Base-by-base conservation (phyloP, 768 basidiomycete genomes). In the Coprinopsis strossmayeri region DNA sequence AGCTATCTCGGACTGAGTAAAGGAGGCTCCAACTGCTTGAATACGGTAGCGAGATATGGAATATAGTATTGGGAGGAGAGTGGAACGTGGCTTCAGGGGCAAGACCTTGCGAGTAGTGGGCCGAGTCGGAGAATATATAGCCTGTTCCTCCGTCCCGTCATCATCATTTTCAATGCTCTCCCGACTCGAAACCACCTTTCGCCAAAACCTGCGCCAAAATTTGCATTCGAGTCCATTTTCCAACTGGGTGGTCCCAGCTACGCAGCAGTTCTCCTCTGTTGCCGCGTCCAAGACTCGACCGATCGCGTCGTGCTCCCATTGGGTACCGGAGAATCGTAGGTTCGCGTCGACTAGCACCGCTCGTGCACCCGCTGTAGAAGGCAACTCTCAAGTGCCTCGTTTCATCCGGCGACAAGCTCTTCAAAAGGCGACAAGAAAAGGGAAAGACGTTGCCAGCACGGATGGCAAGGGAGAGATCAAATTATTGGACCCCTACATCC, bases 401-500 rank as follows among this genome's bases (percentile, higher is more conserved):
- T 65, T 65, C 49, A 40, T 67, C 47, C 57, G 66, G 46, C 59
- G 66, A 21, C 59, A 61, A 50, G 37, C 54, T 32, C 27, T 56
- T 43, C 52, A 51, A 27, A 39, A 53, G 13, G 43, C 28, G 10
- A 13, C 28, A 24, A 20, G 46, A 51, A 17, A 28, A n/a, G 15
- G 28, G 26, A 32, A 18, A 34, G 27, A 34, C 34, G 34, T 5
- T 25, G 46, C 28, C 13, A 41, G 18, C 7, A 30, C 32, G 32
- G 37, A 11, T 21, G 23, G 57, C 43, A 68, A 64, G 57, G 45
- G 62, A 3, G 56, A 62, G 30, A 59, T 69, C 27, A 65, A 62
- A 35, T 68, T 77, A 12, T 73, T 90, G 17, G 71, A 78, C 38
- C 86, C 87, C 11, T 76, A 84, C 60, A 69, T 77, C 1, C 77